Evolutionary conservation across 352 stramenopile species (phyloP).

Genomic region (Phytophthora europaea): DNA sequence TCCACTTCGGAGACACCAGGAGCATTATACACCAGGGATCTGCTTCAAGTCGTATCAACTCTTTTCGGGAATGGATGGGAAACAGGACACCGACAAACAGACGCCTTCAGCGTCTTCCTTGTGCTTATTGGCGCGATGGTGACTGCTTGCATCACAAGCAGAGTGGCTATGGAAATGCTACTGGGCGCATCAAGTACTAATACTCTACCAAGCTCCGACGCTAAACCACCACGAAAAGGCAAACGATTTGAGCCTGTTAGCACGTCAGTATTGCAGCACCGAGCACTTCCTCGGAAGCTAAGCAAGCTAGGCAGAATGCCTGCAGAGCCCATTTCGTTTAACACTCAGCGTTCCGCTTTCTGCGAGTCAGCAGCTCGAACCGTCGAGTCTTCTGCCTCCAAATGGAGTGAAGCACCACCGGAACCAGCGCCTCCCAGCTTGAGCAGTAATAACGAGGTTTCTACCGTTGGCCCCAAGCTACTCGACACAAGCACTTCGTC

Average conservation of each 20-base stretch:
- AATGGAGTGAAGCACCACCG: constrained; percentile 1
- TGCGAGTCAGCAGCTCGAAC: background rate
- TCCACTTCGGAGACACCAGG: background rate
- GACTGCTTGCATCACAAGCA: background rate
- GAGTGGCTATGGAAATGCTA: background rate
- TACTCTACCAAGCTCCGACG: background rate
- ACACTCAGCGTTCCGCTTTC: background rate
- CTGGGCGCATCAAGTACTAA: background rate
- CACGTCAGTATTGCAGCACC: background rate
- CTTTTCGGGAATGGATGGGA: background rate
- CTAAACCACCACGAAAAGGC: background rate
- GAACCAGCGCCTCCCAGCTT: background rate
- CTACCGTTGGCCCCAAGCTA: background rate
- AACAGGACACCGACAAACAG: background rate
- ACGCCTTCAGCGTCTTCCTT: background rate
- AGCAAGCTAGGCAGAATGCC: background rate
- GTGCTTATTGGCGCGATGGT: background rate
- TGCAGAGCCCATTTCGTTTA: background rate
- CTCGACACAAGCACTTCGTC: background rate
- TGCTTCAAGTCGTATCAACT: background rate
- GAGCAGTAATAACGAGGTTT: background rate
- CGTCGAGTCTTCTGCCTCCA: background rate
- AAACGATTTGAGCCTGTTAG: background rate
- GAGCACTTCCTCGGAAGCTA: background rate
- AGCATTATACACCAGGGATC: background rate